A percentile compares a stretch with the other conserved stretches of the same genome.
phyloP scores from a whole-genome alignment of 2,329 filamentous ascomycete genomes.

The Bipolaris cookei region DNA sequence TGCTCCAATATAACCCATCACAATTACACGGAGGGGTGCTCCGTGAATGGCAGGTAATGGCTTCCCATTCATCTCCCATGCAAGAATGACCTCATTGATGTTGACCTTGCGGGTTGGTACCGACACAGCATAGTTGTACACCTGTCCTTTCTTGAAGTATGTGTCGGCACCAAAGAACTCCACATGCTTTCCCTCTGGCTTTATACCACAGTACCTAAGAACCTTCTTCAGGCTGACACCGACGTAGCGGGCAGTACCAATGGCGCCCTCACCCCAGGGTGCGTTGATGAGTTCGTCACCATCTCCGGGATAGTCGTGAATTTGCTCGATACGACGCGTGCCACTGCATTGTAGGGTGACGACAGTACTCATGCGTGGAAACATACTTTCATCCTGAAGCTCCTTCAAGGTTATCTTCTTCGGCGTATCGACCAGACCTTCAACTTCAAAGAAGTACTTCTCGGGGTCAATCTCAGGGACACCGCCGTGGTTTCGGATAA shows the following conservation, averaged over 20 bases:
- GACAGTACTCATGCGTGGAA: constrained; percentile 64
- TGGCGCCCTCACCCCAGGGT: constrained; percentile 62
- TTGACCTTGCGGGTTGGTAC: constrained; percentile 73
- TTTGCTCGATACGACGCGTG: constrained; percentile 73
- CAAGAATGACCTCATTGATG: constrained; percentile 68
- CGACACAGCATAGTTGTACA: constrained; percentile 71
- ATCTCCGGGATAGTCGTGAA: constrained; percentile 68
- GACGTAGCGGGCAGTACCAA: constrained; percentile 67
- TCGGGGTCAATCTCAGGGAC: constrained; percentile 69
- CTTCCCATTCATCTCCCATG: constrained; percentile 75
- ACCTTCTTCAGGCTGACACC: constrained; percentile 72
- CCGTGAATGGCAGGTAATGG: constrained; percentile 70
- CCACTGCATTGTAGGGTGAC: constrained; percentile 73
- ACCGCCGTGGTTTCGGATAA: constrained; percentile 74
- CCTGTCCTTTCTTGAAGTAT: constrained; percentile 71
- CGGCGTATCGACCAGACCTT: constrained; percentile 67
- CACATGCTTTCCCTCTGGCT: constrained; percentile 63
- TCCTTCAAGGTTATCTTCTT: constrained; percentile 64
- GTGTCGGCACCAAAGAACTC: constrained; percentile 75
- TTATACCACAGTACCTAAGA: constrained; percentile 70
- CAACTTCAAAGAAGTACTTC: constrained; percentile 61
- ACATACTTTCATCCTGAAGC: constrained; percentile 64
- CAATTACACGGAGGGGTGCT: constrained; percentile 66
- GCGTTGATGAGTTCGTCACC: constrained; percentile 64
- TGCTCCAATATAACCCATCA: constrained; percentile 71